Evolutionary conservation across 1,139 yeast genomes (phyloP).

Genomic region (Pneumocystis canis): DNA sequence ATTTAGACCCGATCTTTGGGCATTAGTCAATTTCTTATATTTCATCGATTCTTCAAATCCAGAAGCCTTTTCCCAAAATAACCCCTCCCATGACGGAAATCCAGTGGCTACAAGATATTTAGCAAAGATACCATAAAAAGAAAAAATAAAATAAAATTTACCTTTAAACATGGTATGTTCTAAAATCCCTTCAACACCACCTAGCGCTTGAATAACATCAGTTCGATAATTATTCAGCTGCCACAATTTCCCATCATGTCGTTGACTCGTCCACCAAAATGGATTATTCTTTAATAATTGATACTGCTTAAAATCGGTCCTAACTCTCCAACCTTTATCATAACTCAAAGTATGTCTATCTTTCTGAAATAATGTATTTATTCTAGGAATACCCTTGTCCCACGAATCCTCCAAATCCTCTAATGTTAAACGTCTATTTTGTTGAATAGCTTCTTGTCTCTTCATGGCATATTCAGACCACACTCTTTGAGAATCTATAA

Average conservation of each 20-base stretch:
- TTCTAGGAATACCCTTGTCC: constrained; percentile 95
- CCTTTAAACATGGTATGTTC: constrained; percentile 81
- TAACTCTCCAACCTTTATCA: constrained; percentile 70
- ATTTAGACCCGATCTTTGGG: constrained; percentile 91
- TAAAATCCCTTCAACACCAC: constrained; percentile 90
- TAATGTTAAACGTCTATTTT: constrained; percentile 70
- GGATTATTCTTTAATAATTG: constrained; percentile 63
- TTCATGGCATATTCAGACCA: constrained; percentile 96
- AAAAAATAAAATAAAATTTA: not conserved
- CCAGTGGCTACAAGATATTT: constrained; percentile 52
- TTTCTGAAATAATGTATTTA: constrained; percentile 85
- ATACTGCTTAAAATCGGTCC: constrained; percentile 65
- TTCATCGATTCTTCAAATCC: constrained; percentile 95
- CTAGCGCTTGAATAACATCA: constrained; percentile 91
- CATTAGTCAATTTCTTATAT: constrained; percentile 87
- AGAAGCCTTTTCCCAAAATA: constrained; percentile 75
- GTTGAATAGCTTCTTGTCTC: constrained; percentile 74
- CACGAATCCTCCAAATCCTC: constrained; percentile 90
- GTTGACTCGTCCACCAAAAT: constrained; percentile 91
- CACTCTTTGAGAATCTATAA: constrained; percentile 82
- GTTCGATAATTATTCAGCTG: constrained; percentile 82
- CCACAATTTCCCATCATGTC: constrained; percentile 95
- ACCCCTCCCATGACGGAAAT: constrained; percentile 95
- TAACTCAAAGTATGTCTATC: constrained; percentile 90
- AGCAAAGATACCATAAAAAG: not conserved